Evolutionary conservation across 2,329 filamentous ascomycete species (phyloP).

Genomic region (Aureobasidium sp.): DNA sequence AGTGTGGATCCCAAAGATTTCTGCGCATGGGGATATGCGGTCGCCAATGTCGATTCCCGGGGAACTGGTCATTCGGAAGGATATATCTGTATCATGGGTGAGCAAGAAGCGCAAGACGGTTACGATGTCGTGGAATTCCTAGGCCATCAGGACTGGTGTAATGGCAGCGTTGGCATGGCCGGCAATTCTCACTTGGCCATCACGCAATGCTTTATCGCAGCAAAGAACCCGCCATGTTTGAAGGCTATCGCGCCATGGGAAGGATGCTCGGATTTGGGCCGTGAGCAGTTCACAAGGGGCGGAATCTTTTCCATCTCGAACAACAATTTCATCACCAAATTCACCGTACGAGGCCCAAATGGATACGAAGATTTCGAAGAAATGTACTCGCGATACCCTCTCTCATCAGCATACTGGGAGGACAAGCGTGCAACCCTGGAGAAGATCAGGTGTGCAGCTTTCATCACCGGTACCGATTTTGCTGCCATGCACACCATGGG

Average conservation of each 20-base stretch:
- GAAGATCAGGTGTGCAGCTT: conserved; percentile 22
- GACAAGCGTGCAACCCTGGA: conserved; percentile 22
- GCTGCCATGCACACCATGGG: conserved; percentile 21
- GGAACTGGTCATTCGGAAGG: conserved; percentile 29
- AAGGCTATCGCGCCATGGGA: conserved; percentile 42
- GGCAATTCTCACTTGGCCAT: conserved; percentile 39
- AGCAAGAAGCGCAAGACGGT: conserved; percentile 39
- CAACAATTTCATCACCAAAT: conserved; percentile 26
- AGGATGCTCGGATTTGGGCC: conserved; percentile 39
- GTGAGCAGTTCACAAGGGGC: conserved; percentile 40
- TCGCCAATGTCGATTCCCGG: conserved; percentile 27
- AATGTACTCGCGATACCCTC: conserved; percentile 18
- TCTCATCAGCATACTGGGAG: conserved; percentile 21
- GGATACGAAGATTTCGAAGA: conserved; percentile 20
- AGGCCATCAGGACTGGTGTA: conserved; percentile 38
- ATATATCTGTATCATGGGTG: conserved; percentile 30
- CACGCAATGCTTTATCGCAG: conserved; percentile 35
- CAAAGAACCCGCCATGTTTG: conserved; percentile 34
- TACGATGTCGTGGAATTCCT: conserved; percentile 39
- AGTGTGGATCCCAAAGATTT: conserved; percentile 33
- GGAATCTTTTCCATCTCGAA: conserved; percentile 33
- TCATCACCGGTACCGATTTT: conserved; percentile 20
- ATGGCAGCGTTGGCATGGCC: conserved; percentile 35
- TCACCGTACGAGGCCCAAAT: conserved; percentile 19
- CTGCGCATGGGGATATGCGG: conserved; percentile 26